Base-by-base conservation (phyloP, 106 monocot species). In the Amphibolis antarctica region DNA sequence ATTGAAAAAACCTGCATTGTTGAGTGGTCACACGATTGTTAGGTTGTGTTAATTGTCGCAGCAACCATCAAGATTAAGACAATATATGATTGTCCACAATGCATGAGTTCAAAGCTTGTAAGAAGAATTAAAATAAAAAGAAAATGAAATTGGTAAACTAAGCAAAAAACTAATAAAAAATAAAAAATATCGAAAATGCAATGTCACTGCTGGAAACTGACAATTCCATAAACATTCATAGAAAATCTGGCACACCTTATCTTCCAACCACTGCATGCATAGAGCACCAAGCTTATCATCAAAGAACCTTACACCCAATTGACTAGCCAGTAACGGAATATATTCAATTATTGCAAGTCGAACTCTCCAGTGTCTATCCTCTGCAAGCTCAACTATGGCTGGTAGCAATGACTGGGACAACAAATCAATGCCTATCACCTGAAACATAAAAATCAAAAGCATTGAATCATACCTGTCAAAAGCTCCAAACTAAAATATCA, bases 261-360 rank as follows among this genome's bases (percentile, higher is more conserved):
- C 93, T 81, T 93, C 93, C 60, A 93, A 70, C 93, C 93, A 93
- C 69, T 93, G 93, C 88, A 93, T 88, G 81, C 93, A 93, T 21
- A 93, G 80, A 20, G 88, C 54, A 50, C 93, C 88, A 59, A 93
- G 88, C 63, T 93, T 88, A 60, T 93, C 93, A 88, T 93, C 85
- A 53, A 93, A 93, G 74, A 93, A 93, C 42, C 81, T 78, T 27
- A 93, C 83, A 49, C 93, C 93, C 46, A 93, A 68, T 62, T 93
- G 93, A 67, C 88, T 93, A 9, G 93, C 88, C 72, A 93, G 60
- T n/a, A 93, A 67, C 17, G 93, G 93, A 59, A 93, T 93, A 57
- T 93, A 93, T 50, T 93, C 93, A 66, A 93, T 93, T 65, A 93
- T 85, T 56, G 93, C 93, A 55, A 88, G 82, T 9, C 93, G 93